These are phyloP conservation scores for Trichoderma sp. DNA, from an alignment of 2,329 filamentous ascomycete species.

Conservation along the genomic window DNA sequence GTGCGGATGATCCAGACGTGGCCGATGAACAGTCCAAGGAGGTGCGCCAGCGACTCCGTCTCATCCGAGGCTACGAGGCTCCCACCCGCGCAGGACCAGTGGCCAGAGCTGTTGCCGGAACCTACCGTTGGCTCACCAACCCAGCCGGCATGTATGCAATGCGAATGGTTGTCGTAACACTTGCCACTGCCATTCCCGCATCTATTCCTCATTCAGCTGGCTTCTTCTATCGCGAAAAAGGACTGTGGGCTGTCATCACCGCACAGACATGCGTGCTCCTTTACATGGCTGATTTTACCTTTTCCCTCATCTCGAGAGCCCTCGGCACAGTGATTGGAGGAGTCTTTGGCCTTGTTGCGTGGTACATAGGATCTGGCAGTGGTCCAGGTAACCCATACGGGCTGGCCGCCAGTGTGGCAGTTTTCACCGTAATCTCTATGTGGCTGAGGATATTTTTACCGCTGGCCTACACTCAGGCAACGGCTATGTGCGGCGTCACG, in stretches of 20 bases:
- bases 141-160: slow-evolving; percentile 46
- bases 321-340: slow-evolving; percentile 48
- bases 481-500: slow-evolving; percentile 37
- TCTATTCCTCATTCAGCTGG: slow-evolving; percentile 43
- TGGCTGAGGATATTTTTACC: slow-evolving; percentile 39
- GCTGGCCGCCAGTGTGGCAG: slow-evolving; percentile 44
- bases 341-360: slow-evolving; percentile 45
- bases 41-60: slow-evolving; percentile 37
- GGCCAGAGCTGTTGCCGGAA: slow-evolving; percentile 29
- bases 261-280: slow-evolving; percentile 47
- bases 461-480: slow-evolving; percentile 29
- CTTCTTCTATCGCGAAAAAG: slow-evolving; percentile 52
- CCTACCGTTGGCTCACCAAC: slow-evolving; percentile 43
- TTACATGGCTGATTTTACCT: slow-evolving; percentile 52
- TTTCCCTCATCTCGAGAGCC: slow-evolving; percentile 42
- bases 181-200: slow-evolving; percentile 43
- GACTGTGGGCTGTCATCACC: slow-evolving; percentile 52
- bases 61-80: slow-evolving; percentile 31
- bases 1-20: slow-evolving; percentile 26
- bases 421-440: slow-evolving; percentile 35
- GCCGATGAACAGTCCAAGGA: slow-evolving; percentile 35
- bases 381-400: slow-evolving; percentile 51
- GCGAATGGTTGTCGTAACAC: slow-evolving; percentile 47
- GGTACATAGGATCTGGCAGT: slow-evolving; percentile 51
- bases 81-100: slow-evolving; percentile 22